These are phyloP conservation scores for Kodamaea sagamina DNA, from an alignment of 805 yeast genomes.

Conservation along the genomic window DNA sequence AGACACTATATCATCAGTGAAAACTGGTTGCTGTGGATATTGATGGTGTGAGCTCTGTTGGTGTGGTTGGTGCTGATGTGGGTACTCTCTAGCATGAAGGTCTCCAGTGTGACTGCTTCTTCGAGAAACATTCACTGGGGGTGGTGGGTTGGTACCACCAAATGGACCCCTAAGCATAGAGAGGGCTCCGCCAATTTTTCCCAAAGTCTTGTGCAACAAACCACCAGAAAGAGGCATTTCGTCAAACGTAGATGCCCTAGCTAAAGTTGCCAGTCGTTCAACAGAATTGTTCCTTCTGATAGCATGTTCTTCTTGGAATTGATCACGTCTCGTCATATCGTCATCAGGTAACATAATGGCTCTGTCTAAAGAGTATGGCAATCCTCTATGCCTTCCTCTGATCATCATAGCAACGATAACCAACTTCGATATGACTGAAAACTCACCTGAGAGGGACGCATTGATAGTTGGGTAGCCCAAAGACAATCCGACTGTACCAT, in stretches of 20 bases:
- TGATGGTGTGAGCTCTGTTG: not conserved
- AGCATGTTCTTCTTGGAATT: conserved; percentile 56
- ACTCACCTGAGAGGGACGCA: conserved; percentile 73
- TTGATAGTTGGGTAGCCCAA: conserved; percentile 72
- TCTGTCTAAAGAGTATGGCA: conserved; percentile 90
- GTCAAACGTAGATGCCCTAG: conserved; percentile 14
- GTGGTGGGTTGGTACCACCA: conserved; percentile 4
- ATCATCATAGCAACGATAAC: conserved; percentile 88
- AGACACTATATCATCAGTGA: not conserved
- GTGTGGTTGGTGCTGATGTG: not conserved
- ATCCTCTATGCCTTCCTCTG: conserved; percentile 94
- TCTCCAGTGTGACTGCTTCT: conserved; percentile 7
- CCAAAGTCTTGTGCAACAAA: conserved; percentile 7
- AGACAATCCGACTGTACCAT: conserved; percentile 94
- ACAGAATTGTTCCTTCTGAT: conserved; percentile 31
- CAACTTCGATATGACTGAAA: conserved; percentile 72
- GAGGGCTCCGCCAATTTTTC: not conserved
- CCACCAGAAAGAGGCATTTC: conserved; percentile 1
- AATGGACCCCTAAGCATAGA: not conserved
- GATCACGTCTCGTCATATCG: conserved; percentile 61
- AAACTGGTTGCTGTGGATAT: not conserved
- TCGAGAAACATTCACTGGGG: not conserved
- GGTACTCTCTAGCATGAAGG: not conserved
- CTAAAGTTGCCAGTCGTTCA: conserved; percentile 22
- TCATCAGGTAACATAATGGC: conserved; percentile 86